Evolutionary conservation across 495 filamentous ascomycete genomes (phyloP).

Genomic region (Penicillium daleae): DNA sequence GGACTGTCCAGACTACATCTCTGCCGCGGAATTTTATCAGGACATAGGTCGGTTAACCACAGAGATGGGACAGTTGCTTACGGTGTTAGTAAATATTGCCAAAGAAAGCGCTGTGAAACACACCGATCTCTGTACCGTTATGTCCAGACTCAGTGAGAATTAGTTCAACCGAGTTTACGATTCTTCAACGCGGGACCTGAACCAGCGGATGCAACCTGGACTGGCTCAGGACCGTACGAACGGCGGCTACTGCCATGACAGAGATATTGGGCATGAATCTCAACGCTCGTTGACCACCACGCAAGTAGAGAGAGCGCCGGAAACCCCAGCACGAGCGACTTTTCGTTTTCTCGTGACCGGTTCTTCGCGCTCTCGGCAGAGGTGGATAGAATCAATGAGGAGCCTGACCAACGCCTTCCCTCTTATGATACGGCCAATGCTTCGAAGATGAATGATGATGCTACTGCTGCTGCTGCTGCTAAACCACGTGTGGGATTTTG

Average conservation of each 20-base stretch:
- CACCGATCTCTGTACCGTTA: slow-evolving; percentile 15
- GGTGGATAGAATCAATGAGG: slow-evolving; percentile 8
- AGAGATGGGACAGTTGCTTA: slow-evolving; percentile 1
- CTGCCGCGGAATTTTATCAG: not conserved
- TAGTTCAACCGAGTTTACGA: slow-evolving; percentile 18
- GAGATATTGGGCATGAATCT: not conserved
- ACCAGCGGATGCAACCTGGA: slow-evolving; percentile 6
- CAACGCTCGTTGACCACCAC: not conserved
- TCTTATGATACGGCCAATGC: slow-evolving; percentile 3
- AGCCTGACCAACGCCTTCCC: slow-evolving; percentile 4
- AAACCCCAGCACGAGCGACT: not conserved
- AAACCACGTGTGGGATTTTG: slow-evolving; percentile 4
- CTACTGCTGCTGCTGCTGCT: slow-evolving; percentile 2
- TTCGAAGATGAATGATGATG: slow-evolving; percentile 10
- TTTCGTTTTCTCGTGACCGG: not conserved
- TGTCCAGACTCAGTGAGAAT: slow-evolving; percentile 14
- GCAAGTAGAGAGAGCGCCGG: not conserved
- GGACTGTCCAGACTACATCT: not conserved
- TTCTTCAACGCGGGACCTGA: slow-evolving; percentile 16
- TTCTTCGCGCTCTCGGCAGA: slow-evolving; percentile 8
- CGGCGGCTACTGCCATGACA: slow-evolving; percentile 2
- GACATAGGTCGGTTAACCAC: not conserved
- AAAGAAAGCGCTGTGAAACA: slow-evolving; percentile 12
- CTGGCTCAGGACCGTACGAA: slow-evolving; percentile 1
- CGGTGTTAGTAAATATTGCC: slow-evolving; percentile 3